Base-by-base conservation (phyloP, 169 alveolate species). In the Cryptosporidium parvum region DNA sequence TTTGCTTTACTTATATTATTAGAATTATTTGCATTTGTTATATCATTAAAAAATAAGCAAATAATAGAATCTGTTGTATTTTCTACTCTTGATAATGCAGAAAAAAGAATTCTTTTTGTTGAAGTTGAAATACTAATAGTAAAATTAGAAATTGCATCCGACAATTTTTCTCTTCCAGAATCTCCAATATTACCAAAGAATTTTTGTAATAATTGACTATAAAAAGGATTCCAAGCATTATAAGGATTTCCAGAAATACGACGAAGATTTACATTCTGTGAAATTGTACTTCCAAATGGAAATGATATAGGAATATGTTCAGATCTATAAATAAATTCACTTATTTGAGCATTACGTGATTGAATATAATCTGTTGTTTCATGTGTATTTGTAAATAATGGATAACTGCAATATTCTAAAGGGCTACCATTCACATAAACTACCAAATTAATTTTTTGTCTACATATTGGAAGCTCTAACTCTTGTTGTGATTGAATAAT, bases 401-500 rank as follows among this genome's bases (percentile, higher is more conserved):
- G 89, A 53, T 44, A 80, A 26, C 75, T 33, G 23, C 89, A 80
- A 29, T 48, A 42, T n/a, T 80, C 89, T 33, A 80, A 29, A 33
- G 89, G 89, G 45, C 89, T 31, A 3, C 89, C 89, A 62, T 80
- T 80, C 23, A 80, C 75, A 80, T 80, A 80, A 18, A 80, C 12
- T 9, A 59, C 39, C 51, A 80, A 21, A 23, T 51, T 70, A 10
- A 80, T 14, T 42, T 80, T 80, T 65, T 80, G 89, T 31, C 89
- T 59, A 33, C 73, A 80, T 42, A 80, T 80, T n/a, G 89, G 89
- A 16, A 80, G 70, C 4, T 59, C 89, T 29, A 80, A 51, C n/a
- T 80, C 89, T 65, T 80, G 89, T n/a, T 80, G 89, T 21, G 89
- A 48, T 33, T 80, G 89, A 29, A 80, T 59, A 18, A 80, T 80